Percentiles rank a stretch among this genome's conserved stretches.
Conservation (phyloP, 768 basidiomycete genomes). For the Sarcomyxa edulis region DNA sequence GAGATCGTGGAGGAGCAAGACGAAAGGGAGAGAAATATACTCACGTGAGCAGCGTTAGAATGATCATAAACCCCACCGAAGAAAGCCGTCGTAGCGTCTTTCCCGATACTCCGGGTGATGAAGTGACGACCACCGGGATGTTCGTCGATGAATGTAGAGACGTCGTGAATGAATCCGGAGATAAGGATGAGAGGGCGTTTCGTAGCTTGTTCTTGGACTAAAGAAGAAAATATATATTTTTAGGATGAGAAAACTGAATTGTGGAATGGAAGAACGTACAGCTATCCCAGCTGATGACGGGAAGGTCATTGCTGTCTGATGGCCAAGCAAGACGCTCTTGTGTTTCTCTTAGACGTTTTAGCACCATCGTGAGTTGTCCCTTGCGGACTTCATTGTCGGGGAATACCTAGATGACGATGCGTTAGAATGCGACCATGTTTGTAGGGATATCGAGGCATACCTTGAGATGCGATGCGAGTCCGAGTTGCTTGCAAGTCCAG, state of each 20-base stretch:
- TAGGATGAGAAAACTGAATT: neutral
- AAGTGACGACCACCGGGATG: slow-evolving; percentile 89
- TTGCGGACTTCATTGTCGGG: slow-evolving; percentile 64
- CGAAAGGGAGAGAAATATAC: slow-evolving; percentile 8
- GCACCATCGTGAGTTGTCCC: slow-evolving; percentile 90
- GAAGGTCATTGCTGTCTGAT: slow-evolving; percentile 63
- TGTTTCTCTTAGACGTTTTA: slow-evolving; percentile 77
- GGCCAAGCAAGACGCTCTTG: slow-evolving; percentile 81
- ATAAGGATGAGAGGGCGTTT: slow-evolving; percentile 80
- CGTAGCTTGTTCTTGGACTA: slow-evolving; percentile 74
- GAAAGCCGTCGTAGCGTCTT: slow-evolving; percentile 89
- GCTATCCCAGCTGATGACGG: slow-evolving; percentile 81
- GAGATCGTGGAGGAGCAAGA: too few relatives aligned
- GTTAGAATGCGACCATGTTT: neutral
- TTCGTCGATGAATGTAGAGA: slow-evolving; percentile 76
- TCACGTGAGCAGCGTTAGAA: slow-evolving; percentile 49
- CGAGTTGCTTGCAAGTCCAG: slow-evolving; percentile 48
- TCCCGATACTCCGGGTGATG: slow-evolving; percentile 78
- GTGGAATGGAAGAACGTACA: slow-evolving; percentile 40
- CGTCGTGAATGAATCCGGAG: slow-evolving; percentile 90
- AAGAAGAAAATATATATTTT: too few relatives aligned
- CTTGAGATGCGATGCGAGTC: slow-evolving; percentile 69
- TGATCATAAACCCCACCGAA: slow-evolving; percentile 72
- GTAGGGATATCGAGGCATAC: slow-evolving; percentile 15
- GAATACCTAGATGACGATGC: slow-evolving; percentile 29